phyloP scores from a whole-genome alignment of 108 stramenopile genomes.

The Pseudonitzschia delicatissima region DNA sequence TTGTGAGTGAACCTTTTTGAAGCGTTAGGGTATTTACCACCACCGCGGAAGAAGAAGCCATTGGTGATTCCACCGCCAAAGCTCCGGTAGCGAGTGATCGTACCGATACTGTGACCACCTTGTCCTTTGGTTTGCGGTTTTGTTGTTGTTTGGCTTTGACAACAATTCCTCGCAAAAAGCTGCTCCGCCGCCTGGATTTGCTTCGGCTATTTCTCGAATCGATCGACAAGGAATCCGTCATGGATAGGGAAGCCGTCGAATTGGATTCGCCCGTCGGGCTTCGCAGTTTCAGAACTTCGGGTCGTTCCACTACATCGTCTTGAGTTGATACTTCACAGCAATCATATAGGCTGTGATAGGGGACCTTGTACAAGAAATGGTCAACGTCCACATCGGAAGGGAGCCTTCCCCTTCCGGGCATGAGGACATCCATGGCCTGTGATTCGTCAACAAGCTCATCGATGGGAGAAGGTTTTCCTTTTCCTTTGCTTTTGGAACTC shows the following conservation, averaged over 20 bases:
- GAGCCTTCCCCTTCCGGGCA: constrained; percentile 22
- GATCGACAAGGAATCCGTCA: neutral
- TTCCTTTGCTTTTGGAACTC: neutral
- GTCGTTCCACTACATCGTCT: too few species aligned
- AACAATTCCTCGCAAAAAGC: too few species aligned
- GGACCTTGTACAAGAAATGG: constrained; percentile 29
- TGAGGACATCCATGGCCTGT: constrained; percentile 13
- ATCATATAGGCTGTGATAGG: constrained; percentile 36
- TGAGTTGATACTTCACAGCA: neutral
- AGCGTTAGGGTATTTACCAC: too few species aligned
- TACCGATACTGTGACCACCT: too few species aligned
- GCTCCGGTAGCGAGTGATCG: too few species aligned
- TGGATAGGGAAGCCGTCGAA: neutral
- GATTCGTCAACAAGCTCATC: constrained; percentile 5
- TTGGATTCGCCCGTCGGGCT: neutral
- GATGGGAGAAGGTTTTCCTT: neutral
- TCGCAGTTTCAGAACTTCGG: neutral
- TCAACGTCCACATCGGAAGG: constrained; percentile 11
- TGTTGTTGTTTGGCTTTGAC: too few species aligned
- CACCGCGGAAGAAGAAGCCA: too few species aligned
- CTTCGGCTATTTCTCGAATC: neutral
- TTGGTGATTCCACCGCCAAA: too few species aligned
- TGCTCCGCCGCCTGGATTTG: neutral
- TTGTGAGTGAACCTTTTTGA: too few species aligned
- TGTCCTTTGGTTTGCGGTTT: too few species aligned